Evolutionary conservation across 2,329 filamentous ascomycete genomes (phyloP).

Genomic region (Balansia obtecta): DNA sequence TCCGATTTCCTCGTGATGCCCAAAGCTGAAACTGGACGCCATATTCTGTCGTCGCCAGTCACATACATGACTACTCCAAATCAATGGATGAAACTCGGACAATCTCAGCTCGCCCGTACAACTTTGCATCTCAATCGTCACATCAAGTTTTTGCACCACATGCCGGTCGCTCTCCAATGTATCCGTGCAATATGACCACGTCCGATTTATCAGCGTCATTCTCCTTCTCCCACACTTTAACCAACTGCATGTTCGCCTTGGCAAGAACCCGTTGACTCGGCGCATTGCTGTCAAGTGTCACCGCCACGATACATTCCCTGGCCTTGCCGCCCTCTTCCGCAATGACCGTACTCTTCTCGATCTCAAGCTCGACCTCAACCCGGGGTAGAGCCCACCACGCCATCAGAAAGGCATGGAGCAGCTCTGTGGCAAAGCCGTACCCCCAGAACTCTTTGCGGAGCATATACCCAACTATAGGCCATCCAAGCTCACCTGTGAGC

Average conservation of each 20-base stretch:
- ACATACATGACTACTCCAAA: too few species aligned
- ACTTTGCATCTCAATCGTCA: too few species aligned
- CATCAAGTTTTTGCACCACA: too few species aligned
- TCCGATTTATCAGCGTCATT: slow-evolving; percentile 11
- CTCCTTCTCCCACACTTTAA: slow-evolving; percentile 26
- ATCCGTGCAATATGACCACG: slow-evolving; percentile 15
- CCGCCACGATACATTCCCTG: slow-evolving; percentile 30
- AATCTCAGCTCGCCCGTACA: too few species aligned
- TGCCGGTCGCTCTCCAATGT: slow-evolving; percentile 1
- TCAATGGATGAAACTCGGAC: too few species aligned
- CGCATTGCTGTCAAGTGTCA: slow-evolving; percentile 35
- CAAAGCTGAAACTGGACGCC: too few species aligned
- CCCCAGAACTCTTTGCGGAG: slow-evolving; percentile 41
- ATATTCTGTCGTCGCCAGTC: too few species aligned
- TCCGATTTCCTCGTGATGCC: too few species aligned
- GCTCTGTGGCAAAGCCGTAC: slow-evolving; percentile 44
- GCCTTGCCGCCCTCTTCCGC: slow-evolving; percentile 14
- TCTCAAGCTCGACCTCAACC: slow-evolving; percentile 28
- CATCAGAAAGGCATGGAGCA: slow-evolving; percentile 32
- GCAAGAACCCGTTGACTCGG: slow-evolving; percentile 42
- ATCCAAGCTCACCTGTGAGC: slow-evolving; percentile 27
- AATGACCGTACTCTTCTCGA: slow-evolving; percentile 25
- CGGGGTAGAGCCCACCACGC: slow-evolving; percentile 38
- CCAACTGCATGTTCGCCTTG: slow-evolving; percentile 33
- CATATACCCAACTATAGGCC: slow-evolving; percentile 49